phyloP scores from a whole-genome alignment of 2,329 filamentous ascomycete genomes.

The Graphiopsis chlorocephala region DNA sequence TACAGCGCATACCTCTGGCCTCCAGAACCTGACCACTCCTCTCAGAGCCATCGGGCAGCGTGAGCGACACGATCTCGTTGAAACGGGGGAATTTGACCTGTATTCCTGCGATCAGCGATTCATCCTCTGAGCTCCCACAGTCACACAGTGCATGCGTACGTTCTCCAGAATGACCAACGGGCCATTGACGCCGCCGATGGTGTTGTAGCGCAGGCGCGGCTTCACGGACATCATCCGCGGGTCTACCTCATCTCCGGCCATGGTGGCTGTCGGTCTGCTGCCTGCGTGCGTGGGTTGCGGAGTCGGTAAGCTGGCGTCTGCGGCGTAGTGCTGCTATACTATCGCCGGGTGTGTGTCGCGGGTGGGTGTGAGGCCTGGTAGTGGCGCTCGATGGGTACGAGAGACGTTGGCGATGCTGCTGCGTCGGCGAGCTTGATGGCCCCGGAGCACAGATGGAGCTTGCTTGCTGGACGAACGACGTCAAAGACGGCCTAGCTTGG shows the following conservation, averaged over 20 bases:
- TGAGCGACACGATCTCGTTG: conserved; percentile 97
- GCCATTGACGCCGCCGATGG: conserved; percentile 95
- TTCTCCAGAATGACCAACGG: conserved; percentile 97
- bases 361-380: background rate
- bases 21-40: conserved; percentile 95
- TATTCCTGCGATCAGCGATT: conserved; percentile 18
- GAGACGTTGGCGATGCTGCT: conserved; percentile 5
- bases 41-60: conserved; percentile 90
- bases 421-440: conserved; percentile 3
- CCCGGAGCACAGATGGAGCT: background rate
- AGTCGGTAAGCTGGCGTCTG: background rate
- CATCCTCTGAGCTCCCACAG: background rate
- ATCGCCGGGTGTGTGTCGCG: background rate
- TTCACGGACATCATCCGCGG: conserved; percentile 58
- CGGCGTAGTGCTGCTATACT: conserved; percentile 16
- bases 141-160: conserved; percentile 54
- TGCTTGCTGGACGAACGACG: background rate
- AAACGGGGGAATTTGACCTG: conserved; percentile 96
- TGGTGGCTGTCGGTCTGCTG: conserved; percentile 19
- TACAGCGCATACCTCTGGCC: conserved; percentile 71
- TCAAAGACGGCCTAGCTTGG: background rate
- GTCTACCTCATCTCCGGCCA: conserved; percentile 39
- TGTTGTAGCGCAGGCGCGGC: conserved; percentile 89
- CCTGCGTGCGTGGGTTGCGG: background rate
- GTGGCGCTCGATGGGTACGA: conserved; percentile 10